A percentile compares a stretch with the other conserved stretches of the same genome.
Conservation (phyloP, 345 rosid species). For the Pelargonium nanum region DNA sequence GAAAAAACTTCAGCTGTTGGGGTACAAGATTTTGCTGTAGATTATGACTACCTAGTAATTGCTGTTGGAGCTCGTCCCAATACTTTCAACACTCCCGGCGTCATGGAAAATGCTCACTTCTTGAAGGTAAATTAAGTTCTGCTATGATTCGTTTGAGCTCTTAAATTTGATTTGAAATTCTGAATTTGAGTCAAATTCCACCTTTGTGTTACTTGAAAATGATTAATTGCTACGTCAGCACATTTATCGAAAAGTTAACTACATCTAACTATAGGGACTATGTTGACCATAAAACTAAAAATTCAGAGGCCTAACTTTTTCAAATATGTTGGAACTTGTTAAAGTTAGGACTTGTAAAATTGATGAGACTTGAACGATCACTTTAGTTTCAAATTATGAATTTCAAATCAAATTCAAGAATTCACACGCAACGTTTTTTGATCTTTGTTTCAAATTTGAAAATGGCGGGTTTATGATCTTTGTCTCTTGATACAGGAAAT, state of each 20-base stretch:
- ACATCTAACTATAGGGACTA: no score
- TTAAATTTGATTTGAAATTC: not conserved
- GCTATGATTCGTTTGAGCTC: not conserved
- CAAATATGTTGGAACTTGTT: no score
- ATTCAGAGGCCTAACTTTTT: no score
- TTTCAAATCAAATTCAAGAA: no score
- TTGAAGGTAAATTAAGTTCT: slow-evolving; percentile 31
- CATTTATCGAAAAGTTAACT: no score
- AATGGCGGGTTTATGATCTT: not conserved
- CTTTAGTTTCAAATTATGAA: no score
- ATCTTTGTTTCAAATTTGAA: no score
- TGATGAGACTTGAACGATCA: no score
- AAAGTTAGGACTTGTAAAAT: no score
- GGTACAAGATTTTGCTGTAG: slow-evolving; percentile 48
- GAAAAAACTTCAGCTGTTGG: slow-evolving; percentile 27
- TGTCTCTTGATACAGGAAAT: slow-evolving; percentile 37
- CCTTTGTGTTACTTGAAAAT: not conserved
- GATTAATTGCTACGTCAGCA: no score
- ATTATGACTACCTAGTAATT: slow-evolving; percentile 55
- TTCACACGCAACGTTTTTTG: no score
- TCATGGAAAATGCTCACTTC: slow-evolving; percentile 53
- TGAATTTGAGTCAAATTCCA: not conserved
- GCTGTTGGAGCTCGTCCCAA: slow-evolving; percentile 65
- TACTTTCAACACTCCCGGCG: slow-evolving; percentile 83
- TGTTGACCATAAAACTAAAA: no score